Base-by-base conservation (phyloP, 441 rosid species). In the Syzygium malaccense region DNA sequence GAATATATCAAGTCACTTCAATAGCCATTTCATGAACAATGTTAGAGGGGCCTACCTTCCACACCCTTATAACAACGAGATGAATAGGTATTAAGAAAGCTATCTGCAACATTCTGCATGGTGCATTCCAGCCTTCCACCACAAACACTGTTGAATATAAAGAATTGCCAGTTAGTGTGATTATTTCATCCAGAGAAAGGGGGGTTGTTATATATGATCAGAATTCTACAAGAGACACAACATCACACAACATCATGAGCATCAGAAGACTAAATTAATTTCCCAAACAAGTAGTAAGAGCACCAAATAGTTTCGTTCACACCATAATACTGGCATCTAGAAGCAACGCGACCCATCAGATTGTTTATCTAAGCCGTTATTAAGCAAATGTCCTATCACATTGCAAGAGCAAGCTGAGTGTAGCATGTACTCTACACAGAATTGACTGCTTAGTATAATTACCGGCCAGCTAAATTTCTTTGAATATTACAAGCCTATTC, bases 71-170 rank as follows among this genome's bases (percentile, higher is more conserved):
- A 94, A 91, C 94, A 89, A 92, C 97, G 95, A 32, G 97, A 96
- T 83, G 91, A 55, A 92, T 93, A 95, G 49, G 93, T 90, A 91
- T 94, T 97, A 49, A 89, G 90, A 92, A 97, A 96, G 91, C 93
- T 95, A 90, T 97, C 99, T 12, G 98, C 99, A 93, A 97, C 94
- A 93, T 97, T 97, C 92, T 97, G 99, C 99, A 97, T 96, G 12
- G 99, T 96, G 94, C 99, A 97, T 92, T 97, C 99, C 91, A 97
- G 93, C 92, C 99, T 95, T 85, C 99, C 99, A 90, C 99, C 99
- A 87, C 91, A 87, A 87, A 96, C 95, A 89, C 99, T 97, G 91
- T 68, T 48, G 41, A 90, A 91, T 90, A 66, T 55, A 48, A 89
- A 90, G 86, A 85, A 30, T 78, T 33, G 86, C 85, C 58, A 54